Conservation (phyloP, 306 rosid species). For the Trifolium repens region DNA sequence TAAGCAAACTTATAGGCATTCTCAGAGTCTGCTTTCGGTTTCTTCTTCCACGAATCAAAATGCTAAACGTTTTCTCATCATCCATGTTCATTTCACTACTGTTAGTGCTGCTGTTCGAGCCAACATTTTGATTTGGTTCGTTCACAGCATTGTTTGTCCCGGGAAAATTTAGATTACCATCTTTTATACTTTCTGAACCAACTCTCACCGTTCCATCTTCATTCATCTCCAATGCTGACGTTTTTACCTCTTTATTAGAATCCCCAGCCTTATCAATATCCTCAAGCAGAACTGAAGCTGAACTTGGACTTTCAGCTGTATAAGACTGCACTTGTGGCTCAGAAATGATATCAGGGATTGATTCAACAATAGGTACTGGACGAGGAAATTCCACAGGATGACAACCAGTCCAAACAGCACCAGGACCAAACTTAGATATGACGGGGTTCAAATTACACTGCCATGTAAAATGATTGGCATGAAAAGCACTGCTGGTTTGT, state of each 20-base stretch:
- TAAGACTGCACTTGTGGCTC: conserved; percentile 56
- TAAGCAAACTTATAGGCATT: conserved; percentile 94
- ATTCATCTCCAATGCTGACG: conserved; percentile 47
- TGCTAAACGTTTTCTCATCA: conserved; percentile 89
- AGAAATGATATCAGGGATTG: conserved; percentile 53
- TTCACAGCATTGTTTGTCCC: conserved; percentile 51
- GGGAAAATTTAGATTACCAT: conserved; percentile 50
- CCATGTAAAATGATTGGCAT: conserved; percentile 85
- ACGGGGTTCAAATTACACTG: conserved; percentile 69
- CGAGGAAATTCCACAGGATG: conserved; percentile 84
- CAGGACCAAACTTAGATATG: conserved; percentile 70
- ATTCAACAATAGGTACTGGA: conserved; percentile 69
- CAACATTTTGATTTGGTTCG: conserved; percentile 43
- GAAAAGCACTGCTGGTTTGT: conserved; percentile 75
- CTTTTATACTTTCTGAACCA: conserved; percentile 56
- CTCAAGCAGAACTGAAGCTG: conserved; percentile 53
- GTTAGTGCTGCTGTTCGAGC: conserved; percentile 42
- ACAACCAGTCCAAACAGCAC: conserved; percentile 75
- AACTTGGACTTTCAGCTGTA: conserved; percentile 54
- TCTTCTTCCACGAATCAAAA: conserved; percentile 90
- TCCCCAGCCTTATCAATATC: conserved; percentile 60
- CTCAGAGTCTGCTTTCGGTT: conserved; percentile 90
- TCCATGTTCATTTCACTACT: conserved; percentile 59
- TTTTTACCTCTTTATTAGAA: conserved; percentile 51
- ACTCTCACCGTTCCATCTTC: conserved; percentile 52